These are phyloP conservation scores for Eucalyptus brandiana DNA, from an alignment of 345 rosid genomes.

Conservation along the genomic window DNA sequence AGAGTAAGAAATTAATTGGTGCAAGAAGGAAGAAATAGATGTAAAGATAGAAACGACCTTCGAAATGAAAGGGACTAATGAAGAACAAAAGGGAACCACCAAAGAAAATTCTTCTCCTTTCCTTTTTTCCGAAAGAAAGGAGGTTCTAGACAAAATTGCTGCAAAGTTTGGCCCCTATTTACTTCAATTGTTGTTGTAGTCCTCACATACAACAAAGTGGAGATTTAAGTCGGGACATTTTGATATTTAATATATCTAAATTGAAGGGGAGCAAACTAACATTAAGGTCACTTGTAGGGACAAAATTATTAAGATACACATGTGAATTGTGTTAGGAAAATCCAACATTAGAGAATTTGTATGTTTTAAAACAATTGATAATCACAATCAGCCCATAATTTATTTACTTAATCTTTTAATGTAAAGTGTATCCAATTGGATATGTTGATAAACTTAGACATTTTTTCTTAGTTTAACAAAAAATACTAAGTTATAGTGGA, in stretches of 20 bases:
- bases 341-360: not conserved
- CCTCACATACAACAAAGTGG: fast-evolving
- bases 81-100: not conserved
- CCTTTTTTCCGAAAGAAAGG: not conserved
- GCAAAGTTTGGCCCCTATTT: not conserved
- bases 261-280: not conserved
- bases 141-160: not conserved
- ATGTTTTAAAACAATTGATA: not conserved
- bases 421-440: not conserved
- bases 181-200: not conserved
- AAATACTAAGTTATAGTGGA: not conserved
- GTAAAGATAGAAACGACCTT: not conserved
- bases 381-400: not conserved
- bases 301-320: fast-evolving
- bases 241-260: too few species aligned
- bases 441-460: not conserved
- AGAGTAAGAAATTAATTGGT: not conserved
- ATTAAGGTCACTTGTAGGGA: fast-evolving
- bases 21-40: too few species aligned
- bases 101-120: not conserved
- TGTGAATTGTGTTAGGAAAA: not conserved
- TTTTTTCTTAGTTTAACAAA: not conserved
- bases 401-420: not conserved
- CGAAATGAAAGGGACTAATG: not conserved
- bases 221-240: not conserved